Conservation (phyloP, 1,139 yeast species). For the Pichia sp. region DNA sequence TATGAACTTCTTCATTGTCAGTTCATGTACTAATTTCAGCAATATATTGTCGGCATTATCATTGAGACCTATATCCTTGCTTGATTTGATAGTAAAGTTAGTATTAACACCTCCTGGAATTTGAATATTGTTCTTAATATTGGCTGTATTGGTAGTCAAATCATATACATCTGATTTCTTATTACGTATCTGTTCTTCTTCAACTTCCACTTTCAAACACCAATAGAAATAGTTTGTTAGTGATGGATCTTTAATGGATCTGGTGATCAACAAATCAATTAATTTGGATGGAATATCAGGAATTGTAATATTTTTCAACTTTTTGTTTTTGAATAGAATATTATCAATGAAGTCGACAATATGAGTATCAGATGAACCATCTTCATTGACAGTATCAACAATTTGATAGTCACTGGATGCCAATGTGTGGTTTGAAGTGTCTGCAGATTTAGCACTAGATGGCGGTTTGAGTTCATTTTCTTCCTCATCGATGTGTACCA, state of each 20-base stretch:
- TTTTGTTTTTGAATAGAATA: slow-evolving; percentile 19
- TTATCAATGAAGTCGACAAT: slow-evolving; percentile 19
- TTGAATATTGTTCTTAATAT: neutral
- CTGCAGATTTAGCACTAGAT: slow-evolving; percentile 6
- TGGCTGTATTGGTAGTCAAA: neutral
- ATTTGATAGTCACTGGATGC: slow-evolving; percentile 42
- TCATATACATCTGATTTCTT: neutral
- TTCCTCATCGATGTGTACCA: slow-evolving; percentile 19
- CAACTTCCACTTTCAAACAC: slow-evolving; percentile 87
- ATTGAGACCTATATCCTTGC: neutral
- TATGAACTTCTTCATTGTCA: slow-evolving; percentile 30
- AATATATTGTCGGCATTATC: neutral
- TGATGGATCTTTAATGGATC: slow-evolving; percentile 63
- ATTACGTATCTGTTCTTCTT: slow-evolving; percentile 47
- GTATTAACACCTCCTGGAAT: neutral
- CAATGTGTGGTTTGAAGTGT: slow-evolving; percentile 20
- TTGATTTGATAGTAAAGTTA: neutral
- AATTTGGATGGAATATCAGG: slow-evolving; percentile 50
- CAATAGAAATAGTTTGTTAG: slow-evolving; percentile 87
- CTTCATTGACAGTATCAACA: slow-evolving; percentile 34
- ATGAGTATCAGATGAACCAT: slow-evolving; percentile 1
- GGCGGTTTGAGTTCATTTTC: slow-evolving; percentile 17
- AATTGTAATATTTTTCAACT: slow-evolving; percentile 16
- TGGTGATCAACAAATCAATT: slow-evolving; percentile 73
- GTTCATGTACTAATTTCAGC: slow-evolving; percentile 20